Conservation (phyloP, 2,329 filamentous ascomycete genomes). For the Rachicladosporium sp. region DNA sequence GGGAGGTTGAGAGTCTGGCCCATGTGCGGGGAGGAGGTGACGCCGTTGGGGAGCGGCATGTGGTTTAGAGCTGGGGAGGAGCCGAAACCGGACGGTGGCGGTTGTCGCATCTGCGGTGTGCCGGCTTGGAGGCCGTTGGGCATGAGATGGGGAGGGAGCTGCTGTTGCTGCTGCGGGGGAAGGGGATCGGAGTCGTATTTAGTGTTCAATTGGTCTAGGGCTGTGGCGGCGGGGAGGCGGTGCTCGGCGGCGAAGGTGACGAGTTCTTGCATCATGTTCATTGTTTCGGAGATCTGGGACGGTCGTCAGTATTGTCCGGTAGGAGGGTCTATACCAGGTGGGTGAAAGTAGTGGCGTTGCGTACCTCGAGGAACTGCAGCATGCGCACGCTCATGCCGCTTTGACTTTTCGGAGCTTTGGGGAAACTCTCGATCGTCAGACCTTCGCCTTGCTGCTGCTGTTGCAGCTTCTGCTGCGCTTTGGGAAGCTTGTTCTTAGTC, state of each 20-base stretch:
- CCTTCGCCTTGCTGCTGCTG: slow-evolving; percentile 34
- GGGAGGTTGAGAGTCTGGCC: no score
- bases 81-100: no score
- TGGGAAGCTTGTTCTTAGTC: slow-evolving; percentile 38
- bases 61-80: no score
- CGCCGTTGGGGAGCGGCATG: no score
- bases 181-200: slow-evolving; percentile 18
- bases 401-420: slow-evolving; percentile 34
- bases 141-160: no score
- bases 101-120: no score
- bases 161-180: no score
- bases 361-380: slow-evolving; percentile 51
- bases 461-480: slow-evolving; percentile 21
- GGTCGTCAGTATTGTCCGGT: slow-evolving; percentile 3
- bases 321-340: no score
- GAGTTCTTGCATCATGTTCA: slow-evolving; percentile 50
- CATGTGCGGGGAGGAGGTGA: no score
- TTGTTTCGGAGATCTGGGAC: slow-evolving; percentile 49
- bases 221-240: slow-evolving; percentile 40
- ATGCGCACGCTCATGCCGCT: slow-evolving; percentile 46
- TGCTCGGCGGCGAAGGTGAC: slow-evolving; percentile 46
- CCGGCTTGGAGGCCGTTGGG: no score
- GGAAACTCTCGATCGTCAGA: slow-evolving; percentile 33
- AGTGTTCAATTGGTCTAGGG: slow-evolving; percentile 41
- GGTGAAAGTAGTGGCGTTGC: not conserved